A percentile compares a stretch with the other conserved stretches of the same genome.
Evolutionary conservation across 2,329 filamentous ascomycete species (phyloP).

Genomic region (Fonsecaea monophora): DNA sequence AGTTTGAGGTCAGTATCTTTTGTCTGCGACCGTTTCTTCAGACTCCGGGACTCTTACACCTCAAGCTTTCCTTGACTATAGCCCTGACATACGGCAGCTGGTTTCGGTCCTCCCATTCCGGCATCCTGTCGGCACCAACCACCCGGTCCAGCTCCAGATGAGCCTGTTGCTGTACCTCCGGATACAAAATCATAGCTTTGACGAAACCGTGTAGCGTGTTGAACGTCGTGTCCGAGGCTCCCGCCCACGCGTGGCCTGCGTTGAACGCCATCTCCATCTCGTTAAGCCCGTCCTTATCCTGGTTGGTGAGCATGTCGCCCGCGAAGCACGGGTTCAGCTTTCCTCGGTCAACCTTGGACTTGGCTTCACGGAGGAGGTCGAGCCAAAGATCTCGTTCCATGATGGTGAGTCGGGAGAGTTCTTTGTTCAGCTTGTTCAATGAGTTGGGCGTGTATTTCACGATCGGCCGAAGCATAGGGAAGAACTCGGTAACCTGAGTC

Average conservation of each 20-base stretch:
- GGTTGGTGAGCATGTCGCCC: conserved; percentile 12
- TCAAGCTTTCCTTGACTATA: conserved; percentile 1
- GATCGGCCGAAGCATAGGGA: conserved; percentile 4
- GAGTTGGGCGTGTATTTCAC: conserved; percentile 10
- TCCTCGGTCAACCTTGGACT: conserved; percentile 12
- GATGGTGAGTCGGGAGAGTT: conserved; percentile 12
- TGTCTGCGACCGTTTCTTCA: neutral
- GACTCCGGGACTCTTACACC: conserved; percentile 13
- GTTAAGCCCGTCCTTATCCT: conserved; percentile 8
- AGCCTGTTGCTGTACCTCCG: conserved; percentile 40
- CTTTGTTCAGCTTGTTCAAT: conserved; percentile 15
- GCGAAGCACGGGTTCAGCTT: conserved; percentile 13
- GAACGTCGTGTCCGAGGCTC: conserved; percentile 6
- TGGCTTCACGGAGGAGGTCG: conserved; percentile 10
- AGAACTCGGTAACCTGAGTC: conserved; percentile 3
- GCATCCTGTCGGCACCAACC: conserved; percentile 19
- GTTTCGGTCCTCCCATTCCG: conserved; percentile 6
- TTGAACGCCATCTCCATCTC: conserved; percentile 10
- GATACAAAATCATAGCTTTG: conserved; percentile 34
- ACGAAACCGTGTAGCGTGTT: conserved; percentile 12
- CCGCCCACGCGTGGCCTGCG: conserved; percentile 9
- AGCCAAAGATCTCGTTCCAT: conserved; percentile 17
- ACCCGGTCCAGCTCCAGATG: conserved; percentile 43
- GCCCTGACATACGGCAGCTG: conserved; percentile 1
- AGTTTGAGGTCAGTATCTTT: neutral